Conservation (phyloP, 2,329 filamentous ascomycete species). For the Colletotrichum limetticola region DNA sequence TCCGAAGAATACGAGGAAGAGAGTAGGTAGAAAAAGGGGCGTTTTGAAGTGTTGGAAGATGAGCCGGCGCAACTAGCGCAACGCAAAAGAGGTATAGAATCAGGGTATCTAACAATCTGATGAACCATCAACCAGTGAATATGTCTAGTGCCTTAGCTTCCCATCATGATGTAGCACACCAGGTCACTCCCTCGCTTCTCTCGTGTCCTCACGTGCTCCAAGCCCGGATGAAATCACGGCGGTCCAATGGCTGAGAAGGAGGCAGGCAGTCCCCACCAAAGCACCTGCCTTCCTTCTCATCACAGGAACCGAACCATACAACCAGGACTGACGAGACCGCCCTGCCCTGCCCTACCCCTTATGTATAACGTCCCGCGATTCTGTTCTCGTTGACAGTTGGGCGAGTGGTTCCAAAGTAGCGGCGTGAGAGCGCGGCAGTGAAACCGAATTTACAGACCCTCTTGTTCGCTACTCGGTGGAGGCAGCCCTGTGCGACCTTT, state of each 20-base stretch:
- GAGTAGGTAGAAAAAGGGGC: neutral
- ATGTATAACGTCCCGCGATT: neutral
- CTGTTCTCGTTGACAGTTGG: slow-evolving; percentile 4
- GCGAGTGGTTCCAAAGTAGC: slow-evolving; percentile 4
- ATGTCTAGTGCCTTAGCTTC: neutral
- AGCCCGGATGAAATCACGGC: neutral
- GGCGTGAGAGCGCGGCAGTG: slow-evolving; percentile 2
- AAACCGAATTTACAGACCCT: neutral
- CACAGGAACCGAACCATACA: neutral
- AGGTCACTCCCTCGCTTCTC: neutral
- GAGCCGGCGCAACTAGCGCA: neutral
- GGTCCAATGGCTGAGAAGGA: too few species aligned
- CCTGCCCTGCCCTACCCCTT: neutral
- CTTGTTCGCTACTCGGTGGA: neutral
- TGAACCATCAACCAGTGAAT: neutral
- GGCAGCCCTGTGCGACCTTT: neutral
- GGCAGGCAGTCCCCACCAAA: neutral
- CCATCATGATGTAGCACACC: neutral
- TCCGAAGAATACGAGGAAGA: neutral
- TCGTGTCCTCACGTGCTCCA: neutral
- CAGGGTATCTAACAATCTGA: slow-evolving; percentile 9
- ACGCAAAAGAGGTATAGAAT: slow-evolving; percentile 18
- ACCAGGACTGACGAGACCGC: neutral
- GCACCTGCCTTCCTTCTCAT: neutral
- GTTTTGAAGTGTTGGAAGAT: neutral